Base-by-base conservation (phyloP, 352 stramenopile genomes). In the Pythium insidiosum region DNA sequence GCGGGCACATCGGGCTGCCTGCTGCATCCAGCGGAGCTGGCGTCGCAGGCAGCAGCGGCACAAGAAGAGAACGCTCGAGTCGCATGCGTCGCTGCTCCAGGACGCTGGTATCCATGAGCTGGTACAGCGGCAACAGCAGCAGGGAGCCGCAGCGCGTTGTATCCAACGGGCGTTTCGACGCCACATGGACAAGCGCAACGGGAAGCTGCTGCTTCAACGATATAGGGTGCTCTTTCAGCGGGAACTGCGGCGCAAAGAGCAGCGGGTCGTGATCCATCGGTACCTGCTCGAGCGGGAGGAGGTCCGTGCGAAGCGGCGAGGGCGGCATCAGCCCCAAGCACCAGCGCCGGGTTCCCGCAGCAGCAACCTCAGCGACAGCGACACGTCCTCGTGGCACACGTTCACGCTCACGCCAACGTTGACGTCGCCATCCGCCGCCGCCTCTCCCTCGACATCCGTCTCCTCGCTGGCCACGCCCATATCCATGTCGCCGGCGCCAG, bases 261-360 rank as follows among this genome's bases (percentile, higher is more conserved):
- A 85, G 43, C 67, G 73, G 1, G 31, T 41, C n/a, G 46, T 85
- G 21, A 73, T 85, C 26, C 73, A 83, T 55, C 52, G 50, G 7
- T 83, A 58, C 15, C 45, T 85, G 21, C 38, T 63, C 23, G 69
- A 81, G 35, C 55, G 66, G 39, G 49, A 53, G 24, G 43, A 66
- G n/a, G 48, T 57, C 12, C 66, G 58, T n/a, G 40, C 28, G n/a
- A 66, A 51, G 33, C 45, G 43, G 29, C n/a, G n/a, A n/a, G n/a
- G n/a, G n/a, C n/a, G n/a, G n/a, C n/a, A n/a, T n/a, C 9, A 33
- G 28, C 28, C 9, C 28, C 28, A 53, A 38, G 24, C 46, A 28
- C 29, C 39, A 55, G 19, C 31, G n/a, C 18, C 13, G 21, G 34
- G 22, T 15, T n/a, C n/a, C n/a, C 28, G 15, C 28, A 33, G 9